Base-by-base conservation (phyloP, 106 monocot genomes). In the Dendrobium huoshanense region DNA sequence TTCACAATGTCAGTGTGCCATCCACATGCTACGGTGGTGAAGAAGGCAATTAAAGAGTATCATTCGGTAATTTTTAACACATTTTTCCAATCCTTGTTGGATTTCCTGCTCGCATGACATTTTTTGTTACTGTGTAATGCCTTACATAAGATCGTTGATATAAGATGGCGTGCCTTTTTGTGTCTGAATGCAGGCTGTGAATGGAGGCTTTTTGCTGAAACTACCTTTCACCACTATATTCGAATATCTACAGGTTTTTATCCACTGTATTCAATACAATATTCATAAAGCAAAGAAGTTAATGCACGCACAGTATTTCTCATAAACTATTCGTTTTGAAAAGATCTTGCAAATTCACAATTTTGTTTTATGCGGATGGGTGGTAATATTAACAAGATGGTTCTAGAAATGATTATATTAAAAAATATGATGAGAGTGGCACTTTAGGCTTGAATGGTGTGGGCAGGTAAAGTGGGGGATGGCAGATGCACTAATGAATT, bases 201-300 rank as follows among this genome's bases (percentile, higher is more conserved):
- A 86, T 82, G 77, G 82, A 77, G 91, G 95, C 13, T 41, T 85
- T 19, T 67, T 99, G 79, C 86, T 95, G 76, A 95, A 91, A 88
- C 61, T 99, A 29, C 90, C 95, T 31, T 99, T 99, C 87, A 91
- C 99, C 41, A 93, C 95, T 55, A 95, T 99, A 49, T 99, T 99
- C 81, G 99, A 99, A 86, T 99, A 99, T 79, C 95, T 95, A 75
- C 99, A 99, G 99, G 95, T 96, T 56, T 61, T 61, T 4, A 43
- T 19, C 5, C 37, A 37, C 27, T 70, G 31, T 15, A 37, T 70
- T 37, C 11, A 31, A 31, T 70, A 16, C n/a, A 20, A 74, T 19
- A 15, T 33, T 70, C 33, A 70, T 31, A 4, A 70, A 70, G 15
- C 37, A 70, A 70, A 31, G 13, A 70, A 33, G 70, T 70, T 70